Evolutionary conservation across 108 stramenopile genomes (phyloP), one percentile per base, ranked within the genome.

Genomic region (Conticribra weissflogii): DNA sequence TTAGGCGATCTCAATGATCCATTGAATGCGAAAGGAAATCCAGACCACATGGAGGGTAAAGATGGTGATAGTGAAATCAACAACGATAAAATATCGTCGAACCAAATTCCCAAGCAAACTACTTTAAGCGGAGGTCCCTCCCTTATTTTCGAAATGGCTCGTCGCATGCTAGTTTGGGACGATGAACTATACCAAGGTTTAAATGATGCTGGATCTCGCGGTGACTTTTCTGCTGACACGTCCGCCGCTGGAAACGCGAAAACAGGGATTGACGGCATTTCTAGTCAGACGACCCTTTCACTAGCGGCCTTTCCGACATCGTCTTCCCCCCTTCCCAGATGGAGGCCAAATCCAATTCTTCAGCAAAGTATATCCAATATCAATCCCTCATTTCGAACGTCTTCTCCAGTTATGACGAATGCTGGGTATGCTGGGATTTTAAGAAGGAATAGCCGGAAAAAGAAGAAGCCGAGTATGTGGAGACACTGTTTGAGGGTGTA

Each of bases 391-490:
- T 92, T 92, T 71, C 81, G 91, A 46, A 88, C 85, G 9, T 65
- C 78, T 17, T 70, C 88, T 0, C 91, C 91, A 14, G 61, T 72
- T 34, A 93, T 93, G 91, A 89, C 78, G 22, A 88, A 79, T 72
- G 84, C 86, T 53, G 91, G 91, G 22, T 93, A 85, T 76, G 86
- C 87, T 15, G 72, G 63, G 12, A 79, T 81, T 24, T 88, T 93
- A 45, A 79, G 84, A 76, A 68, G 87, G 29, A 93, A 93, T 71
- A 84, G 79, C 19, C 81, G 91, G 0, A 93, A 93, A 62, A 76
- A 75, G 28, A 84, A 88, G 67, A 88, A 93, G 59, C 91, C 91
- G 12, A 69, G 65, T 45, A 68, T 93, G 67, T 93, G 91, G 91
- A 58, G 85, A 45, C 71, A 90, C 54, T 82, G 87, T 16, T 64